Conservation (phyloP, 2,329 filamentous ascomycete genomes). For the Curvularia sp. region DNA sequence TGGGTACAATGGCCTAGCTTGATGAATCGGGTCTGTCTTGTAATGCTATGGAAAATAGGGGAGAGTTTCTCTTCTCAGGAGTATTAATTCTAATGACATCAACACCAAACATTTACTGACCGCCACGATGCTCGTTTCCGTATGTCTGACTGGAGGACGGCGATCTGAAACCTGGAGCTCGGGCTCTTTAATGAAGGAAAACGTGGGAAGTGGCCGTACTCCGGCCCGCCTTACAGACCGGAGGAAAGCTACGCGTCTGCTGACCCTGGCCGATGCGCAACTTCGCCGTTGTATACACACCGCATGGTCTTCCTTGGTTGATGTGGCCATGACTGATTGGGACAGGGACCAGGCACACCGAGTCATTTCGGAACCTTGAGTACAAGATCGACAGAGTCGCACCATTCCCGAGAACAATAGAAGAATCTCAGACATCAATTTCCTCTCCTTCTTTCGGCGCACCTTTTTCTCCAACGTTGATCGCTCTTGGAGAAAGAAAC, state of each 20-base stretch:
- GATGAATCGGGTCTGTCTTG: constrained; percentile 1
- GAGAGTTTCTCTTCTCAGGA: constrained; percentile 2
- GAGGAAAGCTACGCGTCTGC: constrained; percentile 2
- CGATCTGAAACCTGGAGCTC: neutral
- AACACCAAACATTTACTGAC: neutral
- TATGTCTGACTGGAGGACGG: neutral
- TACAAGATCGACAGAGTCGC: neutral
- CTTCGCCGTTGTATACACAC: neutral
- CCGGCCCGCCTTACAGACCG: neutral
- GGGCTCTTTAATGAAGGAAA: constrained; percentile 1
- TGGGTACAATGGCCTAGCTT: constrained; percentile 1
- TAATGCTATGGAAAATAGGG: constrained; percentile 11
- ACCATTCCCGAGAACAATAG: neutral
- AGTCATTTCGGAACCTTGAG: neutral
- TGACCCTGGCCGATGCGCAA: constrained; percentile 1
- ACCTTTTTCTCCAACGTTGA: neutral
- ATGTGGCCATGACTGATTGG: constrained; percentile 5
- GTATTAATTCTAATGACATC: constrained; percentile 7
- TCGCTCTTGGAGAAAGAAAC: neutral
- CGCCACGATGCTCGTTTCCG: neutral
- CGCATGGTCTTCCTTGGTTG: neutral
- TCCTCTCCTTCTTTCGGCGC: neutral
- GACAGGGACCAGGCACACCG: neutral
- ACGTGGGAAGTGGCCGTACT: constrained; percentile 5
- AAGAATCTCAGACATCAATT: neutral